These are phyloP conservation scores for Toxoplasma gondii DNA, from an alignment of 169 alveolate species.

Conservation along the genomic window DNA sequence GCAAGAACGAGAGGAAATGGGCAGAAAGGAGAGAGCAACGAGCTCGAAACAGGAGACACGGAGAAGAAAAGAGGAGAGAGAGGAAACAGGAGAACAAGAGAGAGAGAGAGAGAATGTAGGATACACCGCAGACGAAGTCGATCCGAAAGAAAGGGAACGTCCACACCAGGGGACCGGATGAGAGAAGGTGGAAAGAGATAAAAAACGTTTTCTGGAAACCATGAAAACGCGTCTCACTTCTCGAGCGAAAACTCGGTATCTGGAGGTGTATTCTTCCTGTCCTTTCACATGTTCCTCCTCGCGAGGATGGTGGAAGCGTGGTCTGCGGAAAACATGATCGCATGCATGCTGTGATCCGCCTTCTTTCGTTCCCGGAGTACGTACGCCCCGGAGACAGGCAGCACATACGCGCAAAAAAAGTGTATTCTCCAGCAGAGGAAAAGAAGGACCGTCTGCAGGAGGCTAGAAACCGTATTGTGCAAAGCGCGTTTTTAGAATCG, in stretches of 20 bases:
- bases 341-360: neutral
- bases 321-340: constrained; percentile 18
- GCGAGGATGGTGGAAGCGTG: constrained; percentile 62
- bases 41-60: neutral
- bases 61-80: neutral
- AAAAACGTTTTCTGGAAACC: too few relatives aligned
- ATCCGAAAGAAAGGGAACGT: too few relatives aligned
- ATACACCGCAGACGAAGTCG: neutral
- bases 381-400: too few relatives aligned
- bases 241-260: neutral
- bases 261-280: constrained; percentile 32
- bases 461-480: too few relatives aligned
- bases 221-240: neutral
- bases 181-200: too few relatives aligned
- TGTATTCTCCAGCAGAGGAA: neutral
- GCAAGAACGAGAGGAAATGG: neutral
- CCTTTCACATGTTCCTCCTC: constrained; percentile 54
- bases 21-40: neutral
- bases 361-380: neutral
- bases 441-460: neutral
- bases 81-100: neutral
- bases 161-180: too few relatives aligned
- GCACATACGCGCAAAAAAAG: neutral
- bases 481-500: too few relatives aligned
- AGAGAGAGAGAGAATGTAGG: neutral